phyloP scores from a whole-genome alignment of 2,329 filamentous ascomycete genomes.

The Nemania diffusa region DNA sequence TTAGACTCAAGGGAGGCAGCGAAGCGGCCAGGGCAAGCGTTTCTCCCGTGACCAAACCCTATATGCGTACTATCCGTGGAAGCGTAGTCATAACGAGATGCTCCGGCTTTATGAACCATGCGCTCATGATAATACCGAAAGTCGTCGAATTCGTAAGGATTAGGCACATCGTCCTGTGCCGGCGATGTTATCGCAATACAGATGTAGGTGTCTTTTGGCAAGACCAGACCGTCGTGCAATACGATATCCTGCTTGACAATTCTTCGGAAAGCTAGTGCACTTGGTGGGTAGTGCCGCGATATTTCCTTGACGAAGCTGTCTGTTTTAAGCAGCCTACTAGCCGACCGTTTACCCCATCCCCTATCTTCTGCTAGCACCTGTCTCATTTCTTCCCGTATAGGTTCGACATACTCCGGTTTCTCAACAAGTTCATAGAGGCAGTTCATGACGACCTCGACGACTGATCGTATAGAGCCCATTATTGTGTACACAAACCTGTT shows the following conservation, averaged over 20 bases:
- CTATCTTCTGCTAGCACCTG: constrained; percentile 2
- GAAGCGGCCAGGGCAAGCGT: constrained; percentile 4
- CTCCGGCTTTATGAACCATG: constrained; percentile 10
- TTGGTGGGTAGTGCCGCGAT: constrained; percentile 2
- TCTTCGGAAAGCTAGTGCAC: constrained; percentile 10
- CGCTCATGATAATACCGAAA: constrained; percentile 15
- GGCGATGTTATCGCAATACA: constrained; percentile 14
- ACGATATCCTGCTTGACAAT: constrained; percentile 18
- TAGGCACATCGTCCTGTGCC: constrained; percentile 10
- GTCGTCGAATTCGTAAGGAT: constrained; percentile 3
- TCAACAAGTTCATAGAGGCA: constrained; percentile 12
- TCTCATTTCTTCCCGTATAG: constrained; percentile 16
- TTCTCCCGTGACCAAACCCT: constrained; percentile 9
- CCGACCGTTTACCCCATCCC: constrained; percentile 11
- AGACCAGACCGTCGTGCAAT: constrained; percentile 8
- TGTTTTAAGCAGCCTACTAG: constrained; percentile 10
- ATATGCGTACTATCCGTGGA: constrained; percentile 12
- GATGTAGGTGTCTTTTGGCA: constrained; percentile 17
- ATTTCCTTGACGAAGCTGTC: constrained; percentile 14
- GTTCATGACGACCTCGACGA: constrained; percentile 19
- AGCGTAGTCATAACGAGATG: constrained; percentile 16
- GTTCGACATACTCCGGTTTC: constrained; percentile 11
- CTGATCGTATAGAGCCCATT: constrained; percentile 12
- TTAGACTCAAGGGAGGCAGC: constrained; percentile 17
- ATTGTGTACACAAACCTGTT: constrained; percentile 18